A percentile compares a stretch with the other conserved stretches of the same genome.
Evolutionary conservation across 2,329 filamentous ascomycete genomes (phyloP).

Genomic region (Aspergillus sp.): DNA sequence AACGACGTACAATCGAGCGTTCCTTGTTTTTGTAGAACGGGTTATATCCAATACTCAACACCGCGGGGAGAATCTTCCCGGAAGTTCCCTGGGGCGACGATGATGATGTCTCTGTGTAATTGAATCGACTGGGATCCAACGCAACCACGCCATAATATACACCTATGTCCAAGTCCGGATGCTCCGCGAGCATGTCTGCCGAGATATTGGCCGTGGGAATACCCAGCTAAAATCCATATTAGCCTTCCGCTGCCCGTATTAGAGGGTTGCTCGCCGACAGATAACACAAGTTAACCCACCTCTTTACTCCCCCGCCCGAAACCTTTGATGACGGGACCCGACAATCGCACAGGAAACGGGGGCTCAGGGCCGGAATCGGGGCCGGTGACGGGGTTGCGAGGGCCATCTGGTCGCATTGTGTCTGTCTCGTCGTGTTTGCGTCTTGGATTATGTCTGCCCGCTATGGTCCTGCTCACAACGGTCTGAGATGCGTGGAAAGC

Average conservation of each 20-base stretch:
- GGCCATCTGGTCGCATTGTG: constrained; percentile 42
- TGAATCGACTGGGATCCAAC: constrained; percentile 46
- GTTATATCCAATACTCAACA: constrained; percentile 94
- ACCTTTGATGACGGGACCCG: constrained; percentile 81
- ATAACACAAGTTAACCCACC: constrained; percentile 40
- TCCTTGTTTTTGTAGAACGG: constrained; percentile 92
- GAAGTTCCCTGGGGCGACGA: background rate
- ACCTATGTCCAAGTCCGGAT: constrained; percentile 60
- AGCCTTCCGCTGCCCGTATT: constrained; percentile 1
- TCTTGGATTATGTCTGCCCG: background rate
- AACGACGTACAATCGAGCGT: constrained; percentile 58
- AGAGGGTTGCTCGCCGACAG: background rate
- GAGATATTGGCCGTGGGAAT: constrained; percentile 92
- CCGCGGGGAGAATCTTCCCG: constrained; percentile 65
- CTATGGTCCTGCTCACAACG: background rate
- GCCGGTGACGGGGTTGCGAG: constrained; percentile 66
- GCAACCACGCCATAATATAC: constrained; percentile 93
- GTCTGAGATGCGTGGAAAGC: background rate
- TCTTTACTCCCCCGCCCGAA: constrained; percentile 93
- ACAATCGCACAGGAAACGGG: constrained; percentile 77
- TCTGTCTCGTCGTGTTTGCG: background rate
- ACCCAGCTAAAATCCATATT: constrained; percentile 58
- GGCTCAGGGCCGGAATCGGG: constrained; percentile 63
- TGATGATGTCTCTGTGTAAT: constrained; percentile 11
- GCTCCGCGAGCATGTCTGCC: constrained; percentile 57